Evolutionary conservation across 257 asterid species (phyloP), one percentile per base, ranked within the genome.

Genomic region (Marsdenia floribunda): DNA sequence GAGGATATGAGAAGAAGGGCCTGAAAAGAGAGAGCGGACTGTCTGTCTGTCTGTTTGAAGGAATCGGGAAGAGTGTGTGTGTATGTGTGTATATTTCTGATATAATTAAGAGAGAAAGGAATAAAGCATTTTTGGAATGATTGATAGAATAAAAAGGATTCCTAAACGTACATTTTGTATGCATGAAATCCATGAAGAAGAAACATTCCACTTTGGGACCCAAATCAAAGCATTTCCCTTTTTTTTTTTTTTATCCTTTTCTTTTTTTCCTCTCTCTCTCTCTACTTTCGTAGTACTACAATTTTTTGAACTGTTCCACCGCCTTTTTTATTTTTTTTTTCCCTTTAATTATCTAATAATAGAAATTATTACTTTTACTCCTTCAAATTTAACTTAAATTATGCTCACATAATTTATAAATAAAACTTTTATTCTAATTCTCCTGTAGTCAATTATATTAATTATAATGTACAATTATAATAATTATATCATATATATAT

Each of bases 31-130:
- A 81, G 75, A 52, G 82, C 69, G 78, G 89, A 86, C 89, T 82
- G 78, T 66, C 81, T 89, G 96, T 90, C 89, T 82, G 78, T 66
- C 89, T 87, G 86, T 86, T 87, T 88, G 90, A 88, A 87, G 88
- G 90, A 86, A 79, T 86, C 83, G 96, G 90, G 87, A 90, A 87
- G 68, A 81, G 92, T 86, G 86, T 59, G 21, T 50, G 37, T 61
- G 10, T 83, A 52, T 73, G 72, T 74, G 18, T 52, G 10, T 49
- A 14, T 49, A 3, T 49, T 11, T 75, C 33, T 29, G 33, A 44
- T 44, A 44, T 44, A 44, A 44, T 5, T 44, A 79, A 77, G 84
- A 82, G 78, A 84, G 81, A 75, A 87, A 83, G 81, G 92, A 90
- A 88, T 90, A 88, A 88, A 88, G 89, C 82, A 80, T 72, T 81